Evolutionary conservation across 108 stramenopile genomes (phyloP).

Genomic region (Aurantiochytrium sp.): DNA sequence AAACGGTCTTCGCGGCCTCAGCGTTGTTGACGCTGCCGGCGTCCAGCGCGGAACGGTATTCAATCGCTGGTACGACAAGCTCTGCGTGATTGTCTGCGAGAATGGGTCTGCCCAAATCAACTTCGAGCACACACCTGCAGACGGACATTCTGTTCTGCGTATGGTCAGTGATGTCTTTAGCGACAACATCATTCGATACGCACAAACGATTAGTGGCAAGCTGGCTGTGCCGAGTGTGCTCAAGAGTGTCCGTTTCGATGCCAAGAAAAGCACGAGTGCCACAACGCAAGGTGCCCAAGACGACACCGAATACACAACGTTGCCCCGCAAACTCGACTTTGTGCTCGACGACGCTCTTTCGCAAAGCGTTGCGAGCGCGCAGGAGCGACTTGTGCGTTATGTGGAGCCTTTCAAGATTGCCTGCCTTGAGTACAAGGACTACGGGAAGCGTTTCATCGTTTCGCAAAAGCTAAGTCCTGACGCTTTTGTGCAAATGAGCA

Average conservation of each 20-base stretch:
- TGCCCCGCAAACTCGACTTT: neutral
- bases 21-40: neutral
- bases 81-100: neutral
- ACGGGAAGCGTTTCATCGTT: neutral
- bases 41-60: neutral
- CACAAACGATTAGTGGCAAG: constrained; percentile 5
- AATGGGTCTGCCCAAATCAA: neutral
- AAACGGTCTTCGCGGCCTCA: neutral
- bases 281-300: no score
- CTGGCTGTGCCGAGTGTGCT: neutral
- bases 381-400: neutral
- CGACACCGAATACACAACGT: neutral
- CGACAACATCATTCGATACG: neutral
- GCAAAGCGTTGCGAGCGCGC: neutral
- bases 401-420: neutral
- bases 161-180: neutral
- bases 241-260: neutral
- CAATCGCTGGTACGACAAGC: constrained; percentile 20
- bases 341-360: neutral
- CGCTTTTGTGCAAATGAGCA: constrained; percentile 5
- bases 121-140: neutral
- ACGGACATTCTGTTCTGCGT: constrained; percentile 18
- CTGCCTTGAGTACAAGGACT: neutral
- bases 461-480: neutral
- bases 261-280: no score